phyloP scores from a whole-genome alignment of 208 protist genomes.

The Phytomonas francai region DNA sequence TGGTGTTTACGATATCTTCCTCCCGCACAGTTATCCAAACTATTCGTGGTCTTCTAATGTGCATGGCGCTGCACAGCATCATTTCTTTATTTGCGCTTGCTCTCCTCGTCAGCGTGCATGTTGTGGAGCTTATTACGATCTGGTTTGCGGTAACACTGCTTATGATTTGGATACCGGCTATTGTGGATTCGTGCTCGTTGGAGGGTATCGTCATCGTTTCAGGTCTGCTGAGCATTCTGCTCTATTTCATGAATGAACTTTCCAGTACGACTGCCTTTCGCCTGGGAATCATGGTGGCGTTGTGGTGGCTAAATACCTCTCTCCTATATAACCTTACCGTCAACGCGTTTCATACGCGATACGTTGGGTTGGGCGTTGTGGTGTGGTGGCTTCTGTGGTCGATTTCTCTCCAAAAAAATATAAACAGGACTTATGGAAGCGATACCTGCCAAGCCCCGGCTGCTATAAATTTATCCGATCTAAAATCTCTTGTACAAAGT shows the following conservation, averaged over 20 bases:
- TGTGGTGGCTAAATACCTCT: conserved; percentile 56
- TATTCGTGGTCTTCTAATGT: conserved; percentile 37
- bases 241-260: conserved; percentile 37
- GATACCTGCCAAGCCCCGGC: no score
- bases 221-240: conserved; percentile 26
- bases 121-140: conserved; percentile 76
- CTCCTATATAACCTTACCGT: conserved; percentile 36
- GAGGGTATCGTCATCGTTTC: conserved; percentile 63
- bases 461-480: no score
- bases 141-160: conserved; percentile 76
- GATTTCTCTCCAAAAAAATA: conserved; percentile 12
- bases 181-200: conserved; percentile 65
- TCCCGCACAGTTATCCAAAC: conserved; percentile 39
- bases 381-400: conserved; percentile 21
- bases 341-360: conserved; percentile 39
- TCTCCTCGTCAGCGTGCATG: conserved; percentile 80
- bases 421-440: no score
- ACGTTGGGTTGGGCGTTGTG: conserved; percentile 33
- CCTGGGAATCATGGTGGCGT: conserved; percentile 32
- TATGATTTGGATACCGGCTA: conserved; percentile 74
- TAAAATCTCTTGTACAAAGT: conserved; percentile 16
- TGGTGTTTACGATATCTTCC: conserved; percentile 42
- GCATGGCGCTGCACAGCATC: conserved; percentile 43
- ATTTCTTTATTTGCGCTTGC: conserved; percentile 46
- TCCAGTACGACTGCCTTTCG: conserved; percentile 24